Evolutionary conservation across 2,329 filamentous ascomycete genomes (phyloP).

Genomic region (Chaetothyriales sp.): DNA sequence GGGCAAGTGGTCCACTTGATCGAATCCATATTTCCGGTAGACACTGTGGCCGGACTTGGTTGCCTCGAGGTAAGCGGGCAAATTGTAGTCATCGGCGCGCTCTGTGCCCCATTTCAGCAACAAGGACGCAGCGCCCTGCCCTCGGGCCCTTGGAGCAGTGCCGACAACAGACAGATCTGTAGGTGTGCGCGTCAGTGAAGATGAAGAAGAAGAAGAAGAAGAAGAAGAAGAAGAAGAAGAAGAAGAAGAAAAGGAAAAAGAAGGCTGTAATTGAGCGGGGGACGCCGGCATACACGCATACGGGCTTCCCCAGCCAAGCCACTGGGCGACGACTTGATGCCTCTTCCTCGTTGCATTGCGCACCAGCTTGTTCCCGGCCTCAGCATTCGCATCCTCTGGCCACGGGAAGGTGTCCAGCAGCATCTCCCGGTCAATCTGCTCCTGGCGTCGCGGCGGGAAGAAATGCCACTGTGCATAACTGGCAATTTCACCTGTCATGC

Average conservation of each 20-base stretch:
- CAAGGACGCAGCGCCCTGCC: conserved; percentile 10
- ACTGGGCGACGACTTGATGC: conserved; percentile 10
- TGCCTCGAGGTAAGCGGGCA: conserved; percentile 11
- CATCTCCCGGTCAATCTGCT: conserved; percentile 11
- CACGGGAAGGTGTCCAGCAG: conserved; percentile 7
- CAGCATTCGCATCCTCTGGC: conserved; percentile 11
- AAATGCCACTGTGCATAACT: conserved; percentile 15
- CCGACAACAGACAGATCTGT: conserved; percentile 9
- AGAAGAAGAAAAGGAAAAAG: too few relatives aligned
- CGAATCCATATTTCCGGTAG: conserved; percentile 10
- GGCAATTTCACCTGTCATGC: conserved; percentile 10
- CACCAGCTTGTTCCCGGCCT: conserved; percentile 9
- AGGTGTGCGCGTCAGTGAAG: neutral
- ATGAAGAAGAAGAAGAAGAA: neutral
- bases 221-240: too few relatives aligned
- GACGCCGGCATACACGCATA: conserved; percentile 7
- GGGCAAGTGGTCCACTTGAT: conserved; percentile 7
- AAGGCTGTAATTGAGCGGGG: neutral
- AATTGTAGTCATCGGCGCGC: conserved; percentile 9
- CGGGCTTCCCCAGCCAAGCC: conserved; percentile 4
- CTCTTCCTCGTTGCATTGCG: conserved; percentile 10
- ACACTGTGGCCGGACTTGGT: conserved; percentile 5
- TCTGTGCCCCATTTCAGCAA: conserved; percentile 12
- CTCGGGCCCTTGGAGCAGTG: conserved; percentile 10
- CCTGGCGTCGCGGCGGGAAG: conserved; percentile 6